Evolutionary conservation across 1,284 basidiomycete species (phyloP).

Genomic region (Ceratobasidium sp.): DNA sequence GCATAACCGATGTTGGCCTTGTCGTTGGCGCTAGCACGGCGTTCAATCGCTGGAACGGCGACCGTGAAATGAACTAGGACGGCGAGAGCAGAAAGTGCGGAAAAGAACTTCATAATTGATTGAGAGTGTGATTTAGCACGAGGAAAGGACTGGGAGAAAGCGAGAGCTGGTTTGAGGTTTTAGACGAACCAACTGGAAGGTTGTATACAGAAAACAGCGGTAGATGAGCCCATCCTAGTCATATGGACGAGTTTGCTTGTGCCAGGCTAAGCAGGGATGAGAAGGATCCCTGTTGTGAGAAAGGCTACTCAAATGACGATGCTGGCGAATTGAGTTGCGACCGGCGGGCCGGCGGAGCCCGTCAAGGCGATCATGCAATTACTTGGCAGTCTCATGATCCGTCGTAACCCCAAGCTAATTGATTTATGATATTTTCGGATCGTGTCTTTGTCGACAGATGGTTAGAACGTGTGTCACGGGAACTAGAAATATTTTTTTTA

Average conservation of each 20-base stretch:
- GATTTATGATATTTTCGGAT: no score
- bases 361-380: background rate
- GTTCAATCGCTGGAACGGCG: conserved; percentile 19
- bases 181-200: background rate
- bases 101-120: conserved; percentile 2
- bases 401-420: background rate
- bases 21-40: conserved; percentile 24
- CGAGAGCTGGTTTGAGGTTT: background rate
- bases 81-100: conserved; percentile 25
- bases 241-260: background rate
- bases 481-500: no score
- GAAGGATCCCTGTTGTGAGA: background rate
- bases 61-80: conserved; percentile 9
- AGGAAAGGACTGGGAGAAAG: background rate
- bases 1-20: conserved; percentile 35
- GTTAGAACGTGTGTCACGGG: no score
- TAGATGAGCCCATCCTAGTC: background rate
- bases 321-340: background rate
- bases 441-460: no score
- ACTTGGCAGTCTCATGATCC: background rate
- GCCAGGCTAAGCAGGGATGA: background rate
- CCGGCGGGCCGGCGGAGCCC: background rate
- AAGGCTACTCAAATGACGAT: conserved; percentile 1
- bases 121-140: conserved; percentile 1
- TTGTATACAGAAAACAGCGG: background rate